A percentile compares a stretch with the other conserved stretches of the same genome.
Conservation (phyloP, 805 yeast genomes). For the Tetrapisispora taiwanensis region DNA sequence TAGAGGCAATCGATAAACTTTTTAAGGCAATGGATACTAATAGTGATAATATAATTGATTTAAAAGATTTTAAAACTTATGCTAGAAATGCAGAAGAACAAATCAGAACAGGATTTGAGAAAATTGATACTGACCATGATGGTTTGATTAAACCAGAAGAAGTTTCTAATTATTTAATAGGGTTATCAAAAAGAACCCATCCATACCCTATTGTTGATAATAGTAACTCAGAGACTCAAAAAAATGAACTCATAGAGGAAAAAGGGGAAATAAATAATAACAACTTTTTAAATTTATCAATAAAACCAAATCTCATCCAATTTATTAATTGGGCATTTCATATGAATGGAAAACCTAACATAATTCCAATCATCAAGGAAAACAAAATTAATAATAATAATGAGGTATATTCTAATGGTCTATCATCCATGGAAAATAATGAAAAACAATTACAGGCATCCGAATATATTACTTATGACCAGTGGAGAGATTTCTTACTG, state of each 20-base stretch:
- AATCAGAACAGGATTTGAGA: slow-evolving; percentile 55
- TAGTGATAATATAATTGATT: slow-evolving; percentile 48
- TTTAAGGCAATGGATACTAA: slow-evolving; percentile 52
- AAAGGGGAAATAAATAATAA: background rate
- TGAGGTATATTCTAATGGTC: too few relatives aligned
- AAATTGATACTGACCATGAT: slow-evolving; percentile 61
- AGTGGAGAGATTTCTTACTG: slow-evolving; percentile 73
- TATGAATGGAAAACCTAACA: slow-evolving; percentile 2
- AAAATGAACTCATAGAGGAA: background rate
- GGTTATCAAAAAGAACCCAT: background rate
- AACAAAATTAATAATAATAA: too few relatives aligned
- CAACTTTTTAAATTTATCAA: background rate
- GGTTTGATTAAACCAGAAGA: slow-evolving; percentile 61
- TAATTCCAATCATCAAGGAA: background rate
- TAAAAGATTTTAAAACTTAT: slow-evolving; percentile 56
- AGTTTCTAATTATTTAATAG: slow-evolving; percentile 49
- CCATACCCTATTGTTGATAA: background rate
- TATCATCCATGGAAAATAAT: background rate
- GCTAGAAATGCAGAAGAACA: slow-evolving; percentile 59
- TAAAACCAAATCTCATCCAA: slow-evolving; percentile 9
- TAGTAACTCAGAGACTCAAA: background rate
- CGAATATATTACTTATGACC: slow-evolving; percentile 70
- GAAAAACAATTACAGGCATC: slow-evolving; percentile 26
- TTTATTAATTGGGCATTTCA: slow-evolving; percentile 27
- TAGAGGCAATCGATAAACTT: slow-evolving; percentile 46